phyloP scores from a whole-genome alignment of 2,329 filamentous ascomycete species.

The Sclerotinia borealis region DNA sequence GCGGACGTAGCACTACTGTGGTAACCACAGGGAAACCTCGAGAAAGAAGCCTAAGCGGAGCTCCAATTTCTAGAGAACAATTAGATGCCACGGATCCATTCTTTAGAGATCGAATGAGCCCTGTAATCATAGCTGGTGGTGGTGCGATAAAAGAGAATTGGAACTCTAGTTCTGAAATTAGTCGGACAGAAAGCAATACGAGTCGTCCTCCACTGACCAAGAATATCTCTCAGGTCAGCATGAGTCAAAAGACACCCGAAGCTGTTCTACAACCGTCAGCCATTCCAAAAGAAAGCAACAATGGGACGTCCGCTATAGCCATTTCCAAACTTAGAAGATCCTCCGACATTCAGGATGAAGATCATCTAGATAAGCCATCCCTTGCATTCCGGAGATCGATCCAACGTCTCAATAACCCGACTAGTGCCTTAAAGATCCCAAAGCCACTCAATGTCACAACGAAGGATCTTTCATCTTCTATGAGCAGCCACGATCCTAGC shows the following conservation, averaged over 20 bases:
- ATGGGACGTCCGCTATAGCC: constrained; percentile 16
- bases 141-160: constrained; percentile 56
- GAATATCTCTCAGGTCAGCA: constrained; percentile 29
- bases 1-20: constrained; percentile 58
- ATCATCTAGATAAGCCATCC: constrained; percentile 44
- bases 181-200: constrained; percentile 45
- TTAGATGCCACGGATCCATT: constrained; percentile 48
- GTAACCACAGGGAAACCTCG: constrained; percentile 42
- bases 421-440: constrained; percentile 42
- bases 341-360: constrained; percentile 53
- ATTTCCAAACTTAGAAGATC: constrained; percentile 29
- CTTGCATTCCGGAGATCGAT: constrained; percentile 51
- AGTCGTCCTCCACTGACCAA: constrained; percentile 41
- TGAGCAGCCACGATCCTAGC: constrained; percentile 52
- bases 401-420: constrained; percentile 45
- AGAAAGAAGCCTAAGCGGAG: constrained; percentile 32
- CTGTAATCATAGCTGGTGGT: constrained; percentile 57
- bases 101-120: constrained; percentile 55
- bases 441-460: constrained; percentile 44
- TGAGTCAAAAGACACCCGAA: constrained; percentile 35
- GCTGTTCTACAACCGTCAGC: constrained; percentile 50
- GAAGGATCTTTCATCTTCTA: constrained; percentile 40
- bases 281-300: constrained; percentile 36
- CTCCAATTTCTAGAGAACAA: constrained; percentile 47
- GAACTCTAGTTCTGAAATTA: constrained; percentile 46